phyloP scores from a whole-genome alignment of 2,329 filamentous ascomycete genomes.

The Verticillium longisporum region DNA sequence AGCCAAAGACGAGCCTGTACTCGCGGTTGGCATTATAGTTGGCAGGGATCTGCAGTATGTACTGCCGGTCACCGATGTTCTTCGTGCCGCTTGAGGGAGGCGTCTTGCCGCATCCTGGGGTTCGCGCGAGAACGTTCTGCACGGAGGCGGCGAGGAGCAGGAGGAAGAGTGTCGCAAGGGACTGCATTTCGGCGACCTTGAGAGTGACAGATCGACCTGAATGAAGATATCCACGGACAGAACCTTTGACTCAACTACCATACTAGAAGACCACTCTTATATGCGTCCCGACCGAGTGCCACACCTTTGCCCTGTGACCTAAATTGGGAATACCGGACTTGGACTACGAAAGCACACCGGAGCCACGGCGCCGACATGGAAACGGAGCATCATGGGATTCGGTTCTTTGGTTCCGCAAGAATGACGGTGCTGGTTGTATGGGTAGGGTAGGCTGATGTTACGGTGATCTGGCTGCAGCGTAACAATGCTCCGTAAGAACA shows the following conservation, averaged over 20 bases:
- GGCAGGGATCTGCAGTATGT: constrained; percentile 28
- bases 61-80: constrained; percentile 26
- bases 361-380: neutral
- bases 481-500: neutral
- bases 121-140: constrained; percentile 3
- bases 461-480: neutral
- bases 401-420: neutral
- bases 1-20: constrained; percentile 15
- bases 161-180: neutral
- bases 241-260: no score
- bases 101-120: constrained; percentile 26
- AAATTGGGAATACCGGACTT: neutral
- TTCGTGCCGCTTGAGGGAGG: constrained; percentile 21
- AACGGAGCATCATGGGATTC: neutral
- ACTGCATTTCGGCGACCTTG: neutral
- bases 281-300: no score
- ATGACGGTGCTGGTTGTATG: neutral
- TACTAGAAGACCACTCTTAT: no score
- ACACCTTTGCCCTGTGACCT: no score
- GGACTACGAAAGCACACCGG: neutral
- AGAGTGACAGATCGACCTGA: neutral
- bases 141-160: neutral
- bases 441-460: neutral
- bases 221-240: no score
- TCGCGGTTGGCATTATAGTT: constrained; percentile 16